Evolutionary conservation across 2,329 filamentous ascomycete genomes (phyloP).

Genomic region (Whalleya microplaca): DNA sequence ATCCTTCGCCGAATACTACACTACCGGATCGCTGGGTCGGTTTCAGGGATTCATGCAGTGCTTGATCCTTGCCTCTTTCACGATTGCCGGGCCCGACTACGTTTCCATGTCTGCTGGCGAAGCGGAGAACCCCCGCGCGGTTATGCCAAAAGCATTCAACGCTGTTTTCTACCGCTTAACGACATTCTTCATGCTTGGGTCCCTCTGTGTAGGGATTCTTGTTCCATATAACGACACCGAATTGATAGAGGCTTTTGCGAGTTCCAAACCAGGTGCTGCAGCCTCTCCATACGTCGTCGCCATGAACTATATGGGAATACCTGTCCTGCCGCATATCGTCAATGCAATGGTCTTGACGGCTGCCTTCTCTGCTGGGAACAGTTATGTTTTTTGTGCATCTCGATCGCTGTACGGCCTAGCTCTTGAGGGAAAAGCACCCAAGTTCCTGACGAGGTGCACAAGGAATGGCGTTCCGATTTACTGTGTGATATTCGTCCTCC

Average conservation of each 20-base stretch:
- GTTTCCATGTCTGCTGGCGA: slow-evolving; percentile 68
- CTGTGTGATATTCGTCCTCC: slow-evolving; percentile 67
- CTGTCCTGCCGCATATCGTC: slow-evolving; percentile 69
- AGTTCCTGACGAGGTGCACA: slow-evolving; percentile 63
- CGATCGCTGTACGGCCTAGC: slow-evolving; percentile 71
- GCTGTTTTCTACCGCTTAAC: slow-evolving; percentile 79
- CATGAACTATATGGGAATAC: slow-evolving; percentile 68
- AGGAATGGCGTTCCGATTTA: slow-evolving; percentile 72
- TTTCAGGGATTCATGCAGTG: slow-evolving; percentile 79
- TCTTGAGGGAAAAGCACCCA: slow-evolving; percentile 68
- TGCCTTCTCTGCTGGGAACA: slow-evolving; percentile 70
- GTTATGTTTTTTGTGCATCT: slow-evolving; percentile 69
- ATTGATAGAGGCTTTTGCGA: slow-evolving; percentile 62
- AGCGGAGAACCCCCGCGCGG: slow-evolving; percentile 68
- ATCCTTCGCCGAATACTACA: slow-evolving; percentile 69
- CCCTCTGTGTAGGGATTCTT: slow-evolving; percentile 71
- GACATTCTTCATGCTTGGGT: slow-evolving; percentile 75
- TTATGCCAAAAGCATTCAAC: slow-evolving; percentile 76
- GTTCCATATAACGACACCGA: slow-evolving; percentile 70
- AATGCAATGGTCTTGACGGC: slow-evolving; percentile 73
- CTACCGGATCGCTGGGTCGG: slow-evolving; percentile 66
- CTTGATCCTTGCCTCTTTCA: slow-evolving; percentile 71
- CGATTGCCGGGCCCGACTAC: slow-evolving; percentile 64
- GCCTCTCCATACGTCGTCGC: slow-evolving; percentile 70
- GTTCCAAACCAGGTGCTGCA: slow-evolving; percentile 66